Percentiles rank a stretch among this genome's conserved stretches.
phyloP scores from a whole-genome alignment of 2,329 filamentous ascomycete species.

The Aspergillus uvarum region DNA sequence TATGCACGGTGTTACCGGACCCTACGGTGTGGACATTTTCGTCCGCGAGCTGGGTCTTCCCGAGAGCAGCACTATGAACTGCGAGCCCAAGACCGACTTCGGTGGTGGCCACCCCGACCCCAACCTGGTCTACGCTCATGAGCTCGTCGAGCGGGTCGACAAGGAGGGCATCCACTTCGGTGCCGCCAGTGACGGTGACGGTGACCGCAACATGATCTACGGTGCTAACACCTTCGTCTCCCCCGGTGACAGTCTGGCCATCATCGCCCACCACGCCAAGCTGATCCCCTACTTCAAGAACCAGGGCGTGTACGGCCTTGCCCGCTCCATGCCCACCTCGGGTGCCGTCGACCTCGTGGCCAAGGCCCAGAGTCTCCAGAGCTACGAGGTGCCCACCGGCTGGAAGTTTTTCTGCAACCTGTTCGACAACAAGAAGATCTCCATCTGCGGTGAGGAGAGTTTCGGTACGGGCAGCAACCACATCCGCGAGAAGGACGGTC shows the following conservation, averaged over 20 bases:
- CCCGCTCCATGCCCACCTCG: slow-evolving; percentile 96
- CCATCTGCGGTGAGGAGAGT: slow-evolving; percentile 97
- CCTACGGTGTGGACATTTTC: slow-evolving; percentile 93
- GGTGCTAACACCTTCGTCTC: slow-evolving; percentile 95
- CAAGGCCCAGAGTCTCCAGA: slow-evolving; percentile 85
- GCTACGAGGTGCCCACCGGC: slow-evolving; percentile 96
- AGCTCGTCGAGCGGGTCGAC: slow-evolving; percentile 89
- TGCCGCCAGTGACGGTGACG: slow-evolving; percentile 93
- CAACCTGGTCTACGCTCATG: slow-evolving; percentile 95
- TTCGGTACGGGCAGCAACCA: slow-evolving; percentile 98
- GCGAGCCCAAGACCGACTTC: slow-evolving; percentile 88
- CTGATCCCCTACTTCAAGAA: slow-evolving; percentile 98
- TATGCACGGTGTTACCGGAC: slow-evolving; percentile 90
- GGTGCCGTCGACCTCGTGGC: slow-evolving; percentile 94
- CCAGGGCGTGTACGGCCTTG: slow-evolving; percentile 91
- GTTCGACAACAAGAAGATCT: slow-evolving; percentile 92
- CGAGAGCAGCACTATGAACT: slow-evolving; percentile 80
- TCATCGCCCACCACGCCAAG: slow-evolving; percentile 95
- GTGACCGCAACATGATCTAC: slow-evolving; percentile 99
- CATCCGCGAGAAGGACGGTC: slow-evolving; percentile 97
- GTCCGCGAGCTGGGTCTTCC: slow-evolving; percentile 86
- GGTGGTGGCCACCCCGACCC: slow-evolving; percentile 96
- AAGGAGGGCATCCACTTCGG: slow-evolving; percentile 91
- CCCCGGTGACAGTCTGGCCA: slow-evolving; percentile 93
- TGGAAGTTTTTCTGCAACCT: slow-evolving; percentile 99